phyloP scores from a whole-genome alignment of 768 basidiomycete species.

The Leccinum uliginosum region DNA sequence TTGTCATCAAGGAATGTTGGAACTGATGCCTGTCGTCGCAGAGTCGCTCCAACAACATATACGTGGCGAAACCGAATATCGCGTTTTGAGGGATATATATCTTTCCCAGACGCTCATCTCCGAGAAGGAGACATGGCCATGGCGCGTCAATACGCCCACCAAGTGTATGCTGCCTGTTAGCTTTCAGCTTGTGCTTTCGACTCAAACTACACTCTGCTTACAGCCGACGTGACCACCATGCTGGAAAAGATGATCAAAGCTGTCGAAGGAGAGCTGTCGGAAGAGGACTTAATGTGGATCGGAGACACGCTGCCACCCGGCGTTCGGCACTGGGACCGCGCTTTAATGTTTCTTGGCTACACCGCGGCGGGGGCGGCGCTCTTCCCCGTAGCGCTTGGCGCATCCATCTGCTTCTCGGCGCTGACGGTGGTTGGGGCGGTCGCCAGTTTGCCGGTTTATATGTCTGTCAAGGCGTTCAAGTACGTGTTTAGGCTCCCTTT shows the following conservation, averaged over 20 bases:
- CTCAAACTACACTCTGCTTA: not conserved
- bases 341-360: not conserved
- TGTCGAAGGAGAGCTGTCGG: constrained; percentile 14
- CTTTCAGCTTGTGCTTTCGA: not conserved
- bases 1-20: not conserved
- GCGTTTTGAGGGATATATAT: not conserved
- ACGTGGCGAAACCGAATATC: not conserved
- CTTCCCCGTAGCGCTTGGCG: constrained; percentile 15
- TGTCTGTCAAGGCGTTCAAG: not conserved
- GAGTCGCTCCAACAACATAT: not conserved
- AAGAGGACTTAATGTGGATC: constrained; percentile 17
- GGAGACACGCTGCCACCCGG: constrained; percentile 17
- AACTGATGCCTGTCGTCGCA: not conserved
- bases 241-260: constrained; percentile 20
- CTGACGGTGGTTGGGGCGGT: not conserved
- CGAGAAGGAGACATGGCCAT: not conserved
- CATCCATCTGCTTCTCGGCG: constrained; percentile 2
- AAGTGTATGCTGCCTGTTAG: not conserved
- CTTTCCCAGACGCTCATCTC: not conserved
- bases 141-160: not conserved
- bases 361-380: not conserved
- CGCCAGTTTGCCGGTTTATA: not conserved
- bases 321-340: constrained; percentile 14
- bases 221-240: constrained; percentile 15
- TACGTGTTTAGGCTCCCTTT: not conserved